These are phyloP conservation scores for Phytophthora pini DNA, from an alignment of 352 stramenopile species.

Conservation along the genomic window DNA sequence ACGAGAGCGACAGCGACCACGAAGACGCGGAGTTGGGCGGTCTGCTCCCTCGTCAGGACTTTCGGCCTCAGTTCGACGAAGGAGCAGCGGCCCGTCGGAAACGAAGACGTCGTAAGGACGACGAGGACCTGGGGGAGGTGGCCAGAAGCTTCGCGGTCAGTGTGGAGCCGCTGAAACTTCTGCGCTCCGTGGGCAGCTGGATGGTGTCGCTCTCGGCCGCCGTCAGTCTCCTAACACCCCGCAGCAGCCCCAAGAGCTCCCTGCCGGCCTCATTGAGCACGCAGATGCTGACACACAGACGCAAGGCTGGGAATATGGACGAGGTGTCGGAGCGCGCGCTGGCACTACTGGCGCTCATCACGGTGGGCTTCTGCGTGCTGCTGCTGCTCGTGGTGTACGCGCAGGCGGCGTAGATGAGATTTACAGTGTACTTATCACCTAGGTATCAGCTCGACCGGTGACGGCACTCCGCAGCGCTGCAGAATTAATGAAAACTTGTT, in stretches of 20 bases:
- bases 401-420: conserved; percentile 27
- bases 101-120: conserved; percentile 46
- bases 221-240: conserved; percentile 14
- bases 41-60: conserved; percentile 19
- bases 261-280: conserved; percentile 27
- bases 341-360: conserved; percentile 38
- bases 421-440: conserved; percentile 17
- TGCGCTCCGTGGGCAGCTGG: conserved; percentile 34
- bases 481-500: conserved; percentile 27
- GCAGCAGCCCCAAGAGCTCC: conserved; percentile 20
- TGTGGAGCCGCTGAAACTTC: conserved; percentile 37
- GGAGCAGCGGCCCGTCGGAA: conserved; percentile 31
- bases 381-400: conserved; percentile 44
- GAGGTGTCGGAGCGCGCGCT: conserved; percentile 46
- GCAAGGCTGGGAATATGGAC: conserved; percentile 34
- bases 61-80: conserved; percentile 30
- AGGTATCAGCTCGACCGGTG: conserved; percentile 4
- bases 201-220: conserved; percentile 41
- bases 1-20: conserved; percentile 9
- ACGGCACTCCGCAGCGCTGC: not conserved
- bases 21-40: conserved; percentile 30
- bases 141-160: conserved; percentile 23
- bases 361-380: conserved; percentile 38
- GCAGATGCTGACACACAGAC: conserved; percentile 26
- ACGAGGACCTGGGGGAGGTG: conserved; percentile 50